Percentiles rank a stretch among this genome's conserved stretches.
phyloP scores from a whole-genome alignment of 805 yeast species.

The Sungouiozyma ichnusensis region DNA sequence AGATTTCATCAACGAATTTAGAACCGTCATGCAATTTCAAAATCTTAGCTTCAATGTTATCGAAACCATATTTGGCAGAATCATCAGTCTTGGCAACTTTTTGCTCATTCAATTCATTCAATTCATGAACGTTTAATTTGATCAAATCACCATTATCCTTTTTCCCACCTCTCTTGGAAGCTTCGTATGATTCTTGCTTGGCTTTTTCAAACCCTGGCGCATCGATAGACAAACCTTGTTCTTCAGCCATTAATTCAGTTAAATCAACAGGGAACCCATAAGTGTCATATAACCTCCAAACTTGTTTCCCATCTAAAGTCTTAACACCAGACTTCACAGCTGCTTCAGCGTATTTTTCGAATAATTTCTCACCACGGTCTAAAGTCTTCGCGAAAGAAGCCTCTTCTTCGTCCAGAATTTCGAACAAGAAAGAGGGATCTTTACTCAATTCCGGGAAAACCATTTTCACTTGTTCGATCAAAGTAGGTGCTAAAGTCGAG shows the following conservation, averaged over 20 bases:
- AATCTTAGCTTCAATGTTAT: conserved; percentile 57
- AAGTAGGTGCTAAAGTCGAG: conserved; percentile 83
- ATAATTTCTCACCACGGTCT: conserved; percentile 95
- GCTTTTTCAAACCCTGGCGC: conserved; percentile 90
- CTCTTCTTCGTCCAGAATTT: conserved; percentile 93
- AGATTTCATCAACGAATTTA: conserved; percentile 43
- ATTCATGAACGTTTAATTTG: conserved; percentile 85
- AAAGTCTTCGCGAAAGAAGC: conserved; percentile 88
- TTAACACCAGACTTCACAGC: conserved; percentile 69
- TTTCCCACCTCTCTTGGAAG: conserved; percentile 80
- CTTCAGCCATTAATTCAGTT: conserved; percentile 98
- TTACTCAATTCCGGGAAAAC: conserved; percentile 85
- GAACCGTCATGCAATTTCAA: conserved; percentile 63
- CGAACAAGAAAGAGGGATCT: conserved; percentile 66
- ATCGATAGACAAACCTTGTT: conserved; percentile 85
- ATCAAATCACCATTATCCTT: conserved; percentile 48
- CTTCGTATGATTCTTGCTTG: conserved; percentile 79
- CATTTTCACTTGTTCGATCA: conserved; percentile 76
- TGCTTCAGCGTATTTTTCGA: conserved; percentile 81
- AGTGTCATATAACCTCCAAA: conserved; percentile 97
- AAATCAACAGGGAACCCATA: conserved; percentile 98
- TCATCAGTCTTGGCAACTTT: conserved; percentile 76
- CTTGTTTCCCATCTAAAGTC: conserved; percentile 83
- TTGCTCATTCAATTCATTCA: conserved; percentile 54
- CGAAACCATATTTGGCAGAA: conserved; percentile 60